Percentiles rank a stretch among this genome's conserved stretches.
phyloP scores from a whole-genome alignment of 1,284 basidiomycete species.

The Rhodotorula sp. region DNA sequence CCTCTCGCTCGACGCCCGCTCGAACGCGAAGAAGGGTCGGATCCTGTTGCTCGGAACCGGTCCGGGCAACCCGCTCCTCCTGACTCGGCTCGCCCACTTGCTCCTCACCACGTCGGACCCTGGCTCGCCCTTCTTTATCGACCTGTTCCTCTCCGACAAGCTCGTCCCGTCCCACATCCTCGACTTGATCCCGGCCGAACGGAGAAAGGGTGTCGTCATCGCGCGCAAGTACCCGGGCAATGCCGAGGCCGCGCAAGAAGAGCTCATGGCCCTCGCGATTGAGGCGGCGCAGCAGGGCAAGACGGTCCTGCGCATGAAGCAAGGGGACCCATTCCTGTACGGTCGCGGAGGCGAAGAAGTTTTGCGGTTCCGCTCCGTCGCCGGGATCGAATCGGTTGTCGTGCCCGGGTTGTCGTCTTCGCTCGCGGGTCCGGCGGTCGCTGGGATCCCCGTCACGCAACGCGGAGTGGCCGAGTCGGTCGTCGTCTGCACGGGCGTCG shows the following conservation, averaged over 20 bases:
- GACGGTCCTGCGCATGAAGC: conserved; percentile 88
- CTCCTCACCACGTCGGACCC: conserved; percentile 65
- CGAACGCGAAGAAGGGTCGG: conserved; percentile 54
- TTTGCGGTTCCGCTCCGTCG: conserved; percentile 72
- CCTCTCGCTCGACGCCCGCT: neutral
- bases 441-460: conserved; percentile 90
- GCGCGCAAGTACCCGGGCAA: conserved; percentile 98
- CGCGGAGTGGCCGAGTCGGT: conserved; percentile 87
- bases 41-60: conserved; percentile 91
- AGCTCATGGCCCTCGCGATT: conserved; percentile 87
- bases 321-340: conserved; percentile 94
- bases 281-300: conserved; percentile 73
- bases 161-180: conserved; percentile 91
- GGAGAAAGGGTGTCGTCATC: conserved; percentile 58
- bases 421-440: conserved; percentile 82
- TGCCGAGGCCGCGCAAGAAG: conserved; percentile 87
- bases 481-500: conserved; percentile 89
- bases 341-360: conserved; percentile 93
- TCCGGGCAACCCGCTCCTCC: conserved; percentile 86
- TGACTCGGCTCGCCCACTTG: conserved; percentile 80
- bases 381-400: conserved; percentile 77
- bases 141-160: conserved; percentile 87
- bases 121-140: conserved; percentile 57
- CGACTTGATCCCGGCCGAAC: conserved; percentile 66
- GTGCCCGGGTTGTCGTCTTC: conserved; percentile 87